Evolutionary conservation across 2,329 filamentous ascomycete genomes (phyloP).

Genomic region (Aspergillus ochraceus): DNA sequence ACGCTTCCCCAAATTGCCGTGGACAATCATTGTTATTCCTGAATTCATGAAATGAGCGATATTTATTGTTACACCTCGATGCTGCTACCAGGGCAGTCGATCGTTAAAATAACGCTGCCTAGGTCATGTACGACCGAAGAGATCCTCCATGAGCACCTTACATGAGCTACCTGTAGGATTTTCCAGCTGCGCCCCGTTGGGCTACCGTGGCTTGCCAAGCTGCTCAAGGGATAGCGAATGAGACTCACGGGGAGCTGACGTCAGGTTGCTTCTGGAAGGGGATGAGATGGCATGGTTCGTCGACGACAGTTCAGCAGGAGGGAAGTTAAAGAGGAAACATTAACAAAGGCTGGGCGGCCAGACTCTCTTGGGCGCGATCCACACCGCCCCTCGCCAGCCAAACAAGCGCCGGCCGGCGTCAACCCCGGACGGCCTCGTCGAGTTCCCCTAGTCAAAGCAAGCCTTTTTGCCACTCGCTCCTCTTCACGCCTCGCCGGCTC

Average conservation of each 20-base stretch:
- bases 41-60: too few species aligned
- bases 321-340: too few species aligned
- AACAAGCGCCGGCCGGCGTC: background rate
- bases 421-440: background rate
- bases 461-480: background rate
- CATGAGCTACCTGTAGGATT: background rate
- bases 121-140: background rate
- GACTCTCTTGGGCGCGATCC: background rate
- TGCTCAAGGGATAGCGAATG: background rate
- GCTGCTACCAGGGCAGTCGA: background rate
- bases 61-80: too few species aligned
- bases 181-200: background rate
- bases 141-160: background rate
- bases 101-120: background rate
- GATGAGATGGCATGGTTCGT: background rate
- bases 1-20: background rate
- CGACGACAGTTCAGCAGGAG: too few species aligned
- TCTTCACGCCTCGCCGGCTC: background rate
- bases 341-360: background rate
- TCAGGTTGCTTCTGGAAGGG: background rate
- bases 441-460: background rate
- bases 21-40: background rate
- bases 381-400: slow-evolving; percentile 1
- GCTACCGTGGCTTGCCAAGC: background rate
- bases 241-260: background rate